A percentile compares a stretch with the other conserved stretches of the same genome.
Conservation (phyloP, 176 grass and related monocot species). For the sorghum (Sorghum bicolor) region Sorghum_bicolor_NCBIv3 NC_012874.2:2357001-2357500, state of each 20-base stretch:
- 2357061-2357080: slow-evolving; percentile 75
- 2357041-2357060: slow-evolving; percentile 86
- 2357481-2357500: neutral
- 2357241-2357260: neutral
- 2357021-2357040: slow-evolving; percentile 88
- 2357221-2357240: slow-evolving; percentile 8
- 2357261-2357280: slow-evolving; percentile 6
- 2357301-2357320: neutral
- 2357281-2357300: slow-evolving; percentile 11
- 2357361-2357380: neutral
- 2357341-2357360: neutral
- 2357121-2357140: slow-evolving; percentile 28
- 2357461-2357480: neutral
- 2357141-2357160: neutral
- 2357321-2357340: neutral
- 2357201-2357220: neutral
- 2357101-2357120: slow-evolving; percentile 21
- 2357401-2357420: neutral
- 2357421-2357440: neutral
- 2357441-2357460: neutral
- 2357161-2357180: slow-evolving; percentile 18
- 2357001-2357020: slow-evolving; percentile 70
- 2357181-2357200: neutral
- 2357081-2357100: slow-evolving; percentile 16
- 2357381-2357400: neutral